A percentile compares a stretch with the other conserved stretches of the same genome.
Evolutionary conservation across 306 rosid species (phyloP).

Genomic region (Vigna hirtella): DNA sequence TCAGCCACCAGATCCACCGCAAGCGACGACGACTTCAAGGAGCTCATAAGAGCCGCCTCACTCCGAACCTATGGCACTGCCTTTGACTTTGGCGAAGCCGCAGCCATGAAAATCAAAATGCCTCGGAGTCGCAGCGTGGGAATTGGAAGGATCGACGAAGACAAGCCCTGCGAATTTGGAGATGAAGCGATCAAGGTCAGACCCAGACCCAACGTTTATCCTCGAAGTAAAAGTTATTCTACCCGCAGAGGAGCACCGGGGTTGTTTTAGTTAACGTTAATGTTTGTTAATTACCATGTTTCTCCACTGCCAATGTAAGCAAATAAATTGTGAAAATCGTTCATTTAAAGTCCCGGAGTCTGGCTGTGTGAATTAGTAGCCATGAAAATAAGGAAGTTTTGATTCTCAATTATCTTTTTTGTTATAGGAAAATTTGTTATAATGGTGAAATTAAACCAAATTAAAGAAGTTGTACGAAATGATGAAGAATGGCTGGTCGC

Average conservation of each 20-base stretch:
- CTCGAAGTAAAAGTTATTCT: constrained; percentile 63
- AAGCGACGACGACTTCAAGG: constrained; percentile 49
- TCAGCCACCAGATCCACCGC: constrained; percentile 38
- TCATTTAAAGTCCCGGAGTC: neutral
- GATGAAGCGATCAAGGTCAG: constrained; percentile 42
- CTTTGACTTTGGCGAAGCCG: neutral
- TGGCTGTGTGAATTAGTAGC: neutral
- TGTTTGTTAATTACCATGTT: neutral
- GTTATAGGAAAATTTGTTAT: neutral
- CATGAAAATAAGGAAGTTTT: neutral
- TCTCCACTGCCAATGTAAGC: neutral
- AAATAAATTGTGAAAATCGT: constrained; percentile 1
- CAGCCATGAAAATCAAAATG: neutral
- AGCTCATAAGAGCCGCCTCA: constrained; percentile 62
- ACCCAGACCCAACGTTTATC: constrained; percentile 26
- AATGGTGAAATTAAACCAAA: constrained; percentile 2
- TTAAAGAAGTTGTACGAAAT: neutral
- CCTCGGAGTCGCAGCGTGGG: constrained; percentile 58
- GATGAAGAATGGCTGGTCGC: neutral
- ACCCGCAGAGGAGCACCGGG: neutral
- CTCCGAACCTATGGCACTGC: constrained; percentile 2
- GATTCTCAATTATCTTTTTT: neutral
- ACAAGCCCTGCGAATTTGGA: constrained; percentile 55
- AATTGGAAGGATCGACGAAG: constrained; percentile 75
- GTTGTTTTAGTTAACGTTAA: neutral